Evolutionary conservation across 805 yeast species (phyloP).

Genomic region (Monosporozyma servazzii): DNA sequence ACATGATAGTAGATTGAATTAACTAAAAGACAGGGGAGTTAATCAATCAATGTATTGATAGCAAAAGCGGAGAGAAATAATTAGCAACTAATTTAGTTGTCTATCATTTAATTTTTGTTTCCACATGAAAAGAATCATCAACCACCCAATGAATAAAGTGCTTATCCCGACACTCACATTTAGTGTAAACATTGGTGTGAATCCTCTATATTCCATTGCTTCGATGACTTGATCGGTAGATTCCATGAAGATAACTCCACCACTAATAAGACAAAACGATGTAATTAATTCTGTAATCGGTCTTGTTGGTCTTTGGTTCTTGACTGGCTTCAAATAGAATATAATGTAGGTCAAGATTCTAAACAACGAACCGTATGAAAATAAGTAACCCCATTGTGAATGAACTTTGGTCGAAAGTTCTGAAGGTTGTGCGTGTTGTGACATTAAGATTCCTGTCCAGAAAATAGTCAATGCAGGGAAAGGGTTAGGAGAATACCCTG

Average conservation of each 20-base stretch:
- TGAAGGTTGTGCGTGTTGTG: constrained; percentile 85
- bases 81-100: background rate
- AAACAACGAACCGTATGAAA: constrained; percentile 74
- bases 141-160: constrained; percentile 82
- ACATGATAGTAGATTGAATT: too few species aligned
- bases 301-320: constrained; percentile 41
- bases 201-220: constrained; percentile 74
- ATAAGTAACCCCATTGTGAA: constrained; percentile 83
- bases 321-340: constrained; percentile 36
- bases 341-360: constrained; percentile 57
- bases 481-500: constrained; percentile 86
- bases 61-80: background rate
- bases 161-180: constrained; percentile 76
- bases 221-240: constrained; percentile 78
- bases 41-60: background rate
- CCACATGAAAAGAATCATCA: constrained; percentile 52
- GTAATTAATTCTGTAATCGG: constrained; percentile 84
- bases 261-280: constrained; percentile 71
- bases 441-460: constrained; percentile 96
- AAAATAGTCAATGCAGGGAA: constrained; percentile 88
- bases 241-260: constrained; percentile 89
- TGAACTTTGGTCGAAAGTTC: constrained; percentile 70
- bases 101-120: background rate
- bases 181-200: constrained; percentile 82
- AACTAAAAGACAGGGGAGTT: too few species aligned